Base-by-base conservation (phyloP, 1,284 basidiomycete species). In the Kwoniella shivajii region DNA sequence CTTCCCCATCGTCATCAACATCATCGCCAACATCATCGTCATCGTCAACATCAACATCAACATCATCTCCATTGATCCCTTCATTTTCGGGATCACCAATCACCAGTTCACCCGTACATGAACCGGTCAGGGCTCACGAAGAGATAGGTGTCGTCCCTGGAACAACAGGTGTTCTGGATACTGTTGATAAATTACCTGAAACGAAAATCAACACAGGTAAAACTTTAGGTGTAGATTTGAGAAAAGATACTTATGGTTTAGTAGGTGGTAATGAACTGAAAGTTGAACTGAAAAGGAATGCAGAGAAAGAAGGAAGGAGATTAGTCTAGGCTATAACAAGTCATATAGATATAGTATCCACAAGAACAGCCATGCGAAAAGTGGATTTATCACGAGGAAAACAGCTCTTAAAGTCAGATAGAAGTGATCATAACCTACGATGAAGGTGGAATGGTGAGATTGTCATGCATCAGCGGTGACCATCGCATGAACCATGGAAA, bases 221-320 rank as follows among this genome's bases (percentile, higher is more conserved):
- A 13, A 26, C 30, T 11, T 22, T 22, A 39, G 26, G 34, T 37
- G 50, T 51, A 22, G 44, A 46, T 41, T n/a, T 45, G 27, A 43
- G 59, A 36, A 44, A 46, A 42, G 43, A 54, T 49, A 20, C 45
- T 46, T 48, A 42, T 54, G 50, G 49, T 29, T 14, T 34, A 20
- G 50, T 55, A 26, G 22, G 39, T 45, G 43, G 50, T 42, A 43
- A 55, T 47, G 34, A 60, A 22, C 6, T 44, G 29, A 38, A 50
- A 26, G 59, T 49, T 31, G 20, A 43, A 33, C 13, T 60, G 22
- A 60, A 54, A 42, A 53, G 36, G 29, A 56, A 36, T 34, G 45
- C 52, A 14, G 46, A 52, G n/a, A 50, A 53, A 30, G 48, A 45
- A 33, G 50, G 54, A 20, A 50, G 44, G 41, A 47, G 59, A 30